These are phyloP conservation scores for Pseudocercospora musae DNA, from an alignment of 2,329 filamentous ascomycete genomes.

Conservation along the genomic window DNA sequence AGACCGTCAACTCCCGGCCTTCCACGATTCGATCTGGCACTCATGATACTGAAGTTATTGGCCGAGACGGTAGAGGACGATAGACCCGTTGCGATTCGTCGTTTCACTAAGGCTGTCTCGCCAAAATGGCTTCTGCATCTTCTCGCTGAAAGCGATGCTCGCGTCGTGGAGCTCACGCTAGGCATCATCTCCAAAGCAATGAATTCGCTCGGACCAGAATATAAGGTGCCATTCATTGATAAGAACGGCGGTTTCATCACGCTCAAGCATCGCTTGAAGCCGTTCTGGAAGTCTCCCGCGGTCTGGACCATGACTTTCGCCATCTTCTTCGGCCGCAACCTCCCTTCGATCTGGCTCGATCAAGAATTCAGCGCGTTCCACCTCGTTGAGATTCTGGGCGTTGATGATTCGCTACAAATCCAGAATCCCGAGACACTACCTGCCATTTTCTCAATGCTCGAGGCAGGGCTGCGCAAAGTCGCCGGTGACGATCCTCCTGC, in stretches of 20 bases:
- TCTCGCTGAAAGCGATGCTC: conserved; percentile 78
- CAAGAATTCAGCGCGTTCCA: conserved; percentile 70
- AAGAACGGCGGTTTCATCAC: conserved; percentile 87
- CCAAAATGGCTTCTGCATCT: conserved; percentile 80
- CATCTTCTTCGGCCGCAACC: conserved; percentile 80
- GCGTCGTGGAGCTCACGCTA: conserved; percentile 74
- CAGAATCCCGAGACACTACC: conserved; percentile 73
- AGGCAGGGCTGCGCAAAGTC: conserved; percentile 73
- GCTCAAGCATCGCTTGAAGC: conserved; percentile 74
- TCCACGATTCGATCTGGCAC: conserved; percentile 30
- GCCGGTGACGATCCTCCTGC: conserved; percentile 58
- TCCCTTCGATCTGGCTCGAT: conserved; percentile 68
- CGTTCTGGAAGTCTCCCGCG: conserved; percentile 83
- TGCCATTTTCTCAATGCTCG: conserved; percentile 81
- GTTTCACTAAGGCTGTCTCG: conserved; percentile 90
- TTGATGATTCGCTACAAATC: conserved; percentile 59
- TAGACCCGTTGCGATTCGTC: conserved; percentile 40
- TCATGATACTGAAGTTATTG: conserved; percentile 30
- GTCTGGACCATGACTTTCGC: conserved; percentile 88
- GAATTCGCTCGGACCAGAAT: conserved; percentile 74
- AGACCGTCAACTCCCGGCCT: conserved; percentile 22
- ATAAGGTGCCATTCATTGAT: conserved; percentile 78
- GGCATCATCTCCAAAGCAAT: conserved; percentile 82
- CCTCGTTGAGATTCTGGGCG: conserved; percentile 67
- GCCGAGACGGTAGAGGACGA: conserved; percentile 28